Evolutionary conservation across 495 filamentous ascomycete species (phyloP), one percentile per base, ranked within the genome.

Genomic region (Collariella sp.): DNA sequence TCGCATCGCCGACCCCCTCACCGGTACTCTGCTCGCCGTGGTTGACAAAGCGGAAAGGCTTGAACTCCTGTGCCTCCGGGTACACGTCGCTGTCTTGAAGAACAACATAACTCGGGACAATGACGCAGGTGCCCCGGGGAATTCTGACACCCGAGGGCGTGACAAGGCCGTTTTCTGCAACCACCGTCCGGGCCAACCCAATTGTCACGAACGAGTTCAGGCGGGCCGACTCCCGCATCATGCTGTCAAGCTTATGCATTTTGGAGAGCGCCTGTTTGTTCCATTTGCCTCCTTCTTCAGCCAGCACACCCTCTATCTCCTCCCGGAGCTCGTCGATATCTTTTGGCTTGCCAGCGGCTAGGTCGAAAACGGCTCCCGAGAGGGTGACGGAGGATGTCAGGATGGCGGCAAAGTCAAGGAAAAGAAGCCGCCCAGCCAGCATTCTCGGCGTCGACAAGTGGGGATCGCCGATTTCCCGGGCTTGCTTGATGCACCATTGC

Each of bases 321-420:
- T 73, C 71, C 2, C 80, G 69, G 15, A 85, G 62, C 44, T 70
- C 70, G 24, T 74, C 63, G 16, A 83, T 57, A 56, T 72, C 77
- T 54, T 78, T 72, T 29, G 54, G 62, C 49, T 60, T 54, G 31
- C 54, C 55, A 19, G 50, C 35, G 18, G 46, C 56, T 15, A 69
- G 56, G 20, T 65, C 64, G 5, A 65, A 50, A 33, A 69, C 46
- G 38, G 53, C 63, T 42, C 54, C 46, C 12, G 75, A 77, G 24
- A 75, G 70, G 24, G 68, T 60, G 19, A 78, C 70, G 24, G 70
- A 71, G 16, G 74, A 72, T 1, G 79, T 78, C 58, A 79, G 76
- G 38, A 79, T 75, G 1, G 76, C 66, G 12, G 68, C 74, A 46
- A 80, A 76, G 59, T 78, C 79, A 40, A 77, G 53, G 3, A 71